phyloP scores from a whole-genome alignment of 768 basidiomycete genomes.

The Lactifluus piperatus region DNA sequence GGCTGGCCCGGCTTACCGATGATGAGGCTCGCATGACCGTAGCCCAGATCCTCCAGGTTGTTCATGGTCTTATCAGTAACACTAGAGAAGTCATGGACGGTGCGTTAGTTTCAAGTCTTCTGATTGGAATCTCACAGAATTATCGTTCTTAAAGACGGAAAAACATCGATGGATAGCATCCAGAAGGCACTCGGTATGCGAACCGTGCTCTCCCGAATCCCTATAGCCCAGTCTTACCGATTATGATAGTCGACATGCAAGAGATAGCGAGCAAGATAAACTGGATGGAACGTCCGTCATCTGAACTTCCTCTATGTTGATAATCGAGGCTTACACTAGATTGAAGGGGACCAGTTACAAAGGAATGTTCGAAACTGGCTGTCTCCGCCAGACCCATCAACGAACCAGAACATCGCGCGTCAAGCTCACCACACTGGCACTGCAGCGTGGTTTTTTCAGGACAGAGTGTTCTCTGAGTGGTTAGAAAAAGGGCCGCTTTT shows the following conservation, averaged over 20 bases:
- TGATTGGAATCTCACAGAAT: background rate
- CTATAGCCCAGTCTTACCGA: background rate
- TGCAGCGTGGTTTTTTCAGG: too few relatives aligned
- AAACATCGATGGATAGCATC: background rate
- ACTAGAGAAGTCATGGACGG: background rate
- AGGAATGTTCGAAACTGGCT: too few relatives aligned
- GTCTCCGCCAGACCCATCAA: too few relatives aligned
- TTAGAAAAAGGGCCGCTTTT: too few relatives aligned
- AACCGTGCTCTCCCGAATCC: too few relatives aligned
- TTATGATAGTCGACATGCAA: background rate
- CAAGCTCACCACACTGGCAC: too few relatives aligned
- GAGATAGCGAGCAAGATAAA: background rate
- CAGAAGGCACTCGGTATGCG: background rate
- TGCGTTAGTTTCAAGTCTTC: background rate
- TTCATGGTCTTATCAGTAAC: background rate
- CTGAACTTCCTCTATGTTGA: rapidly evolving
- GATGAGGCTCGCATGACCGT: background rate
- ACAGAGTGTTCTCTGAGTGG: too few relatives aligned
- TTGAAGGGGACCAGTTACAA: background rate
- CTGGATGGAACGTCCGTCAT: conserved; percentile 3
- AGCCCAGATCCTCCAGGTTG: background rate
- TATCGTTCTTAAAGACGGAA: background rate
- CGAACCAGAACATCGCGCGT: too few relatives aligned
- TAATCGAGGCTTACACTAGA: background rate
- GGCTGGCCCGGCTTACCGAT: background rate